phyloP scores from a whole-genome alignment of 2,329 filamentous ascomycete genomes.

The Penicillium sp. region DNA sequence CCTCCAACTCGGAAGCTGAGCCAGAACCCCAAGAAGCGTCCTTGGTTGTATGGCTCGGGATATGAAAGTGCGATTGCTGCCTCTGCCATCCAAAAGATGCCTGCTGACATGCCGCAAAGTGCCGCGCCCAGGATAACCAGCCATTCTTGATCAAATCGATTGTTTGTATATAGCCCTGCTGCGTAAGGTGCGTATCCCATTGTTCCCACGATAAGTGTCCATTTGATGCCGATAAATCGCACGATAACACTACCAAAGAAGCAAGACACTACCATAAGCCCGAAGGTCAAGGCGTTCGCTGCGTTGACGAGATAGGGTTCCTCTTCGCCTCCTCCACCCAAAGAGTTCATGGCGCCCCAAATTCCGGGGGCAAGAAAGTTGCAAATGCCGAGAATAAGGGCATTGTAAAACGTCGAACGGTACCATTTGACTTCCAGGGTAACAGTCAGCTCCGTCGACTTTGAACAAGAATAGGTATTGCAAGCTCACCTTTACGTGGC shows the following conservation, averaged over 20 bases:
- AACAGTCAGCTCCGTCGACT: neutral
- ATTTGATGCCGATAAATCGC: slow-evolving; percentile 67
- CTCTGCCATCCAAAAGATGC: slow-evolving; percentile 74
- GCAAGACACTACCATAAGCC: slow-evolving; percentile 69
- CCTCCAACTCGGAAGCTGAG: slow-evolving; percentile 60
- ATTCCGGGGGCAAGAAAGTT: slow-evolving; percentile 69
- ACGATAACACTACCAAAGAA: slow-evolving; percentile 64
- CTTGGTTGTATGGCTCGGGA: slow-evolving; percentile 66
- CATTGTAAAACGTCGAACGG: slow-evolving; percentile 69
- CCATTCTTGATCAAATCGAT: slow-evolving; percentile 67
- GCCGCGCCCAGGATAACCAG: slow-evolving; percentile 66
- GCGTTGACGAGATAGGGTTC: slow-evolving; percentile 66
- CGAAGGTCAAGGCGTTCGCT: slow-evolving; percentile 69
- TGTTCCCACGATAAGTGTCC: slow-evolving; percentile 67
- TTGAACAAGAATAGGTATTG: neutral
- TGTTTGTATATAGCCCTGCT: slow-evolving; percentile 69
- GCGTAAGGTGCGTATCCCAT: slow-evolving; percentile 70
- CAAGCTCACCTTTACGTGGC: slow-evolving; percentile 12
- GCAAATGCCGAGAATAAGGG: slow-evolving; percentile 67
- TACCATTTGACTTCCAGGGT: slow-evolving; percentile 59
- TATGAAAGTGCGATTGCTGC: slow-evolving; percentile 71
- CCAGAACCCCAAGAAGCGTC: slow-evolving; percentile 66
- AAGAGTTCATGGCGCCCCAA: slow-evolving; percentile 70
- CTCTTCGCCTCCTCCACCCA: slow-evolving; percentile 66
- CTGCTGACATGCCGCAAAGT: slow-evolving; percentile 66